Evolutionary conservation across 345 rosid genomes (phyloP).

Genomic region (Moricandia moricandioides): DNA sequence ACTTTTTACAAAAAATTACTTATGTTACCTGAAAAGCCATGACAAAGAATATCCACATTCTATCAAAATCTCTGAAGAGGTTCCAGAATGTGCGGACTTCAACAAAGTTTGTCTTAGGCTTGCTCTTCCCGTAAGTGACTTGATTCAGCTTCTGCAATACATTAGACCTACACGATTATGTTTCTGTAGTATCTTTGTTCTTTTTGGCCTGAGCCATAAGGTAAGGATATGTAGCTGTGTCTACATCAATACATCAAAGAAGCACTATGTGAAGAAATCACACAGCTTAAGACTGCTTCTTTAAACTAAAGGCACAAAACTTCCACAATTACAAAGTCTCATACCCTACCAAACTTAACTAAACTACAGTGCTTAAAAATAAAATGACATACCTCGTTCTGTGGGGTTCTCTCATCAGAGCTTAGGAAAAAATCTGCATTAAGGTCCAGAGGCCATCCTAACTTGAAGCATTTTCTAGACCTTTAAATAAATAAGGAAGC

Average conservation of each 20-base stretch:
- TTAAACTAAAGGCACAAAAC: neutral
- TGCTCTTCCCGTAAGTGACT: conserved; percentile 45
- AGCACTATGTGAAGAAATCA: neutral
- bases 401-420: conserved; percentile 41
- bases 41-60: conserved; percentile 95
- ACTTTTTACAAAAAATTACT: neutral
- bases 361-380: neutral
- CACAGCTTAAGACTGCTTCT: neutral
- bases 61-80: conserved; percentile 87
- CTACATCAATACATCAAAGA: neutral
- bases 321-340: conserved; percentile 1
- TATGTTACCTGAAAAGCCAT: conserved; percentile 83
- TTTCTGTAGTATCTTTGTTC: conserved; percentile 14
- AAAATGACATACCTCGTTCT: conserved; percentile 46
- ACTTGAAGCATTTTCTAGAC: conserved; percentile 65
- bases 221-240: conserved; percentile 9
- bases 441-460: conserved; percentile 69
- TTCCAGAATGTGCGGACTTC: conserved; percentile 97
- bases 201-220: neutral
- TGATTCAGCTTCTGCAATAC: conserved; percentile 56
- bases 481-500: conserved; percentile 37
- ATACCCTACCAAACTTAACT: neutral
- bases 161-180: conserved; percentile 9
- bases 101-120: conserved; percentile 92
- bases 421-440: conserved; percentile 66